Evolutionary conservation across 208 protist genomes (phyloP).

Genomic region (Crithidia thermophila): DNA sequence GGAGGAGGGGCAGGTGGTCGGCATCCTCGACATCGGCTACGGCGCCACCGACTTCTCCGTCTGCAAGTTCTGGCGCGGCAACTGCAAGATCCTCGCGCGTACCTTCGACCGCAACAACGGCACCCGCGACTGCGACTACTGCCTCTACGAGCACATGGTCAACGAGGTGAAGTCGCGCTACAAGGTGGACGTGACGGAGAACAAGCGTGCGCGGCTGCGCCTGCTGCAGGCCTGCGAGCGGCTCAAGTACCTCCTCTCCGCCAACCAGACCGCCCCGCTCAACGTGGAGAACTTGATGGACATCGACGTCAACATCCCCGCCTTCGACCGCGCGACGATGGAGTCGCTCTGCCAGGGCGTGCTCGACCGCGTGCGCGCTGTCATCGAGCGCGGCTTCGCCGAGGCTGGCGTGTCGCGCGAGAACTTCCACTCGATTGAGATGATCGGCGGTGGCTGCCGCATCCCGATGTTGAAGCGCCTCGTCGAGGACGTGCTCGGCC

Average conservation of each 20-base stretch:
- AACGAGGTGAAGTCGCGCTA: slow-evolving; percentile 86
- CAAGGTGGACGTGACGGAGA: slow-evolving; percentile 83
- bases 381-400: slow-evolving; percentile 67
- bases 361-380: slow-evolving; percentile 48
- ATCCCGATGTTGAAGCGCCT: slow-evolving; percentile 87
- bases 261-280: slow-evolving; percentile 79
- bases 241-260: slow-evolving; percentile 92
- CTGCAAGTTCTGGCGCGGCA: slow-evolving; percentile 81
- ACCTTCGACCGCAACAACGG: slow-evolving; percentile 85
- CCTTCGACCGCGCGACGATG: slow-evolving; percentile 77
- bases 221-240: slow-evolving; percentile 86
- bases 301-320: slow-evolving; percentile 87
- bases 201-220: slow-evolving; percentile 82
- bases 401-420: slow-evolving; percentile 45
- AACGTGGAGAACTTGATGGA: slow-evolving; percentile 94
- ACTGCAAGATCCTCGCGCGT: slow-evolving; percentile 81
- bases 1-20: slow-evolving; percentile 77
- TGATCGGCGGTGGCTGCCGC: slow-evolving; percentile 91
- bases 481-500: slow-evolving; percentile 70
- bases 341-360: slow-evolving; percentile 60
- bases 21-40: slow-evolving; percentile 92
- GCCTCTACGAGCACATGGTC: slow-evolving; percentile 76
- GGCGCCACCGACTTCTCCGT: slow-evolving; percentile 74
- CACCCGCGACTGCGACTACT: slow-evolving; percentile 86
- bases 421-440: slow-evolving; percentile 84